A percentile compares a stretch with the other conserved stretches of the same genome.
Conservation (phyloP, 1,284 basidiomycete species). For the Prillingera fragicola region DNA sequence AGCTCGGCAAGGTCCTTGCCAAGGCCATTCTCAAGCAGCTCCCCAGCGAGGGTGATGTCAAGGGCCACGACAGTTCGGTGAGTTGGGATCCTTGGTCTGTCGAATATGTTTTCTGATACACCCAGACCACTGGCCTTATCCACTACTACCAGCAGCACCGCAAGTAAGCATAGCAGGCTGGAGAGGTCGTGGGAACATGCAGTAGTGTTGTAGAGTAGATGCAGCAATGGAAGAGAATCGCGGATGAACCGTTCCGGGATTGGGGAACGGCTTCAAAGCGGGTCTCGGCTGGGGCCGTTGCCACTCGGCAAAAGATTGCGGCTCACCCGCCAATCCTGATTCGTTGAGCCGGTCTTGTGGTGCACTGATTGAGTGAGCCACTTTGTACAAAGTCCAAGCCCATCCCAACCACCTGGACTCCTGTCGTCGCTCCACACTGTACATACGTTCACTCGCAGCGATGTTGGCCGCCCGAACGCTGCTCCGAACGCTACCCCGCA, state of each 20-base stretch:
- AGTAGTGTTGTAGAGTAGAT: neutral
- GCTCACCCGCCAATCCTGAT: too few relatives aligned
- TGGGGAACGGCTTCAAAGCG: too few relatives aligned
- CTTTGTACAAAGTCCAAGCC: too few relatives aligned
- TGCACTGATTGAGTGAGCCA: too few relatives aligned
- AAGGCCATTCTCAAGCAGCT: constrained; percentile 92
- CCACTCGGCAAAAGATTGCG: too few relatives aligned
- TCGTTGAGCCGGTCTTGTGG: too few relatives aligned
- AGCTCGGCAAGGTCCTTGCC: constrained; percentile 88
- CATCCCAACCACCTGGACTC: too few relatives aligned
- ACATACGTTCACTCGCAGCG: neutral
- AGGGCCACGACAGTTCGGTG: constrained; percentile 86
- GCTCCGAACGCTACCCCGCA: constrained; percentile 10
- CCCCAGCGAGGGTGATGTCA: constrained; percentile 71
- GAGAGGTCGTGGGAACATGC: neutral
- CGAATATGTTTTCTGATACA: constrained; percentile 3
- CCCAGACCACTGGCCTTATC: constrained; percentile 82
- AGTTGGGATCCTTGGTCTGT: constrained; percentile 44
- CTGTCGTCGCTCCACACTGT: too few relatives aligned
- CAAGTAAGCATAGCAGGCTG: constrained; percentile 27
- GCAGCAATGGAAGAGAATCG: too few relatives aligned
- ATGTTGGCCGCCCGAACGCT: constrained; percentile 21
- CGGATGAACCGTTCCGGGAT: too few relatives aligned
- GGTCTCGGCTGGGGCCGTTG: too few relatives aligned
- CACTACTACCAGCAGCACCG: constrained; percentile 87